phyloP scores from a whole-genome alignment of 805 yeast species.

The Nadsonia fulvescens region DNA sequence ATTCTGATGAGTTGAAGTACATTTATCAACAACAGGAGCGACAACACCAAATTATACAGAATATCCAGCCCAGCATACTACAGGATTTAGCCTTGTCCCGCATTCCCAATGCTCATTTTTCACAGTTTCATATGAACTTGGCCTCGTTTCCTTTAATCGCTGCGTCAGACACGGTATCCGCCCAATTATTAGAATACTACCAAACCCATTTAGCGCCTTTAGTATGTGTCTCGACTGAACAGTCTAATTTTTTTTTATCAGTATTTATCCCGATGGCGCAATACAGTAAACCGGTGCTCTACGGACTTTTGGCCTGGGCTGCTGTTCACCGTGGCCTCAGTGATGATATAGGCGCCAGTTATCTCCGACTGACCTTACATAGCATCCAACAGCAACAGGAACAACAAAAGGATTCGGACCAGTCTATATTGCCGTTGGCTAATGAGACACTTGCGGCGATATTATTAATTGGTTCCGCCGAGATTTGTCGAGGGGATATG shows the following conservation, averaged over 20 bases:
- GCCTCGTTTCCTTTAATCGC: too few species aligned
- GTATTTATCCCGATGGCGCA: conserved; percentile 36
- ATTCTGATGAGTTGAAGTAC: too few species aligned
- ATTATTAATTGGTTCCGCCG: conserved; percentile 56
- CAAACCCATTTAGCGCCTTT: conserved; percentile 21
- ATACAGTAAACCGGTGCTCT: conserved; percentile 28
- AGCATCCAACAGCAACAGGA: conserved; percentile 7
- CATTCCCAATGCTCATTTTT: too few species aligned
- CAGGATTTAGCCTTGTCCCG: too few species aligned
- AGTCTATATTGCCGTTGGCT: too few species aligned
- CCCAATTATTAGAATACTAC: too few species aligned
- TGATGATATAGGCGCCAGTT: conserved; percentile 13
- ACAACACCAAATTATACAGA: too few species aligned
- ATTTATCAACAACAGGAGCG: too few species aligned
- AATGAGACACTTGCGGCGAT: conserved; percentile 51
- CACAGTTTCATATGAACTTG: too few species aligned
- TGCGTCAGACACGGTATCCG: too few species aligned
- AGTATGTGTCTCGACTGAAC: conserved; percentile 30
- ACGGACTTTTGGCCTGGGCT: conserved; percentile 42
- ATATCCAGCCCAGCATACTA: too few species aligned
- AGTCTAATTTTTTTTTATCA: conserved; percentile 31
- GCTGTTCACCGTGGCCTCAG: conserved; percentile 17
- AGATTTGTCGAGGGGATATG: conserved; percentile 69
- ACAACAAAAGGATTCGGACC: conserved; percentile 13
- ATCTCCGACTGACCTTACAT: conserved; percentile 12